A percentile compares a stretch with the other conserved stretches of the same genome.
Evolutionary conservation across 306 rosid species (phyloP).

Genomic region (Pterocarpus santalinus): DNA sequence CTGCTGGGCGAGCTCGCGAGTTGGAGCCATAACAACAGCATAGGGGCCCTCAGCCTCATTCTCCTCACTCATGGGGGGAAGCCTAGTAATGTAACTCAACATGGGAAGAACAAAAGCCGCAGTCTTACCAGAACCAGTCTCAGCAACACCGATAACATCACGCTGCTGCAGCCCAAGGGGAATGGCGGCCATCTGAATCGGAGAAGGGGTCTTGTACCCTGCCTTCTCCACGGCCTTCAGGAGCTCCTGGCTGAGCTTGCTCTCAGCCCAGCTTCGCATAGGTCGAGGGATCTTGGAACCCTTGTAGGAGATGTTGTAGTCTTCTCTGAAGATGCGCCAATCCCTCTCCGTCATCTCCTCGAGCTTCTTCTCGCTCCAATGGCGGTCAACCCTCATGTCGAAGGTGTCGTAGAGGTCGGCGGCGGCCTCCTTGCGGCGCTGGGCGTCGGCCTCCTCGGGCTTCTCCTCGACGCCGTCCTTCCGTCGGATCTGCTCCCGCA

Average conservation of each 20-base stretch:
- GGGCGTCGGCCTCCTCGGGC: slow-evolving; percentile 90
- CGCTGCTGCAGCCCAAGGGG: slow-evolving; percentile 90
- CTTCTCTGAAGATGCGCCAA: slow-evolving; percentile 92
- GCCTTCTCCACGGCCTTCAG: slow-evolving; percentile 86
- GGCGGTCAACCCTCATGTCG: slow-evolving; percentile 92
- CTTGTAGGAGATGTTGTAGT: slow-evolving; percentile 81
- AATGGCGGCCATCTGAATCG: slow-evolving; percentile 95
- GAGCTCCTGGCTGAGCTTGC: slow-evolving; percentile 71
- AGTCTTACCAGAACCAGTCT: slow-evolving; percentile 94
- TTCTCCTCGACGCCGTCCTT: slow-evolving; percentile 86
- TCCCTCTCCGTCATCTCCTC: slow-evolving; percentile 92
- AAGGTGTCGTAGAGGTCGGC: slow-evolving; percentile 79
- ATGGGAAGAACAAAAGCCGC: slow-evolving; percentile 97
- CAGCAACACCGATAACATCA: slow-evolving; percentile 88
- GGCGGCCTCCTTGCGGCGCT: slow-evolving; percentile 83
- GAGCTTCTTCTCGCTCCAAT: slow-evolving; percentile 91
- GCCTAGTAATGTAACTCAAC: slow-evolving; percentile 81
- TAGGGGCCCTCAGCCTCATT: slow-evolving; percentile 94
- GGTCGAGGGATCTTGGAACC: slow-evolving; percentile 92
- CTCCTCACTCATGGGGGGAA: slow-evolving; percentile 91
- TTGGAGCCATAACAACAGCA: slow-evolving; percentile 96
- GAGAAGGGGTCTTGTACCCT: slow-evolving; percentile 91
- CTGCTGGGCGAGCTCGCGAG: slow-evolving; percentile 95
- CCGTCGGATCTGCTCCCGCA: slow-evolving; percentile 72
- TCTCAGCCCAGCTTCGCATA: slow-evolving; percentile 83